Base-by-base conservation (phyloP, 345 rosid genomes). In the Linum usitatissimum region DNA sequence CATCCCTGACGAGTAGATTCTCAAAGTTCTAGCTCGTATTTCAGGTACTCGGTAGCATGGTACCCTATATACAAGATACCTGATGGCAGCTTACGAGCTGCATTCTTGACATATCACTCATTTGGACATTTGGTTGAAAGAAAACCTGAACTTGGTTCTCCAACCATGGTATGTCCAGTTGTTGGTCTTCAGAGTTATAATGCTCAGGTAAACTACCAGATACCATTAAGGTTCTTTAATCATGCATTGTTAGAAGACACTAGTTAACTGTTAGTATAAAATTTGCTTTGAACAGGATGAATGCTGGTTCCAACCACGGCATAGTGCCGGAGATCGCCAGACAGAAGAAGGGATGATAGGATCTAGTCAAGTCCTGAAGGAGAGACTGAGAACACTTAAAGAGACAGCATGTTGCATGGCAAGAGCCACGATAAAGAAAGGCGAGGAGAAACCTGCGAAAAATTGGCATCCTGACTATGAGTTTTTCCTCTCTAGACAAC, bases 31-130 rank as follows among this genome's bases (percentile, higher is more conserved):
- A 53, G 71, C 31, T 61, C 19, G 15, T 28, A 0, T 75, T 78
- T 67, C 76, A 83, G 87, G 87, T 83, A 78, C 63, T 71, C 87
- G 9, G 87, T 83, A 19, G 85, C 87, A 2, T 83, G 87, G 87
- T 83, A 83, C 68, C 87, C 87, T 13, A 83, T 83, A 48, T 83
- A 83, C 64, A 72, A 77, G 76, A 83, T 83, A 64, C 87, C 87
- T n/a, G 81, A 80, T 64, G 83, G 85, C 45, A 78, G 66, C 61
- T 75, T 83, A 9, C 85, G 78, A 55, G 81, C 87, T 57, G 84
- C 84, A 9, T 83, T 83, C 73, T 73, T 83, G 70, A 83, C 84
- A 18, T 83, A 78, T 38, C 87, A 83, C 68, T 83, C 87, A 18
- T 81, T 80, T 2, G 78, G 83, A 54, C 82, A 80, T 70, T 61